Base-by-base conservation (phyloP, 768 basidiomycete species). In the Lactarius vividus region DNA sequence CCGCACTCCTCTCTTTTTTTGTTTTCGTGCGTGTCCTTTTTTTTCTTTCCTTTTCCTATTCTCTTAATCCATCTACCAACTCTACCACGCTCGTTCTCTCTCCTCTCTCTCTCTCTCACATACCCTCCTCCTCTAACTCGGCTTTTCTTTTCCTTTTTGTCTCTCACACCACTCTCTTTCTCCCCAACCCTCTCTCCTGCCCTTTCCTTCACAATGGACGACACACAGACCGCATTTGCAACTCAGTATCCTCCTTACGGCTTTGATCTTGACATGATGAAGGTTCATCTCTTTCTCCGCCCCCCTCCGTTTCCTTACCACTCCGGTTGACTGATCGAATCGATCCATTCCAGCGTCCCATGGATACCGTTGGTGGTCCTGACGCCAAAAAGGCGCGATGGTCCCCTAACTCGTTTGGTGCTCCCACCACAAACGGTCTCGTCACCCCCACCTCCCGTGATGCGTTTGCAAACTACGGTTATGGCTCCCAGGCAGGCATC, bases 261-360 rank as follows among this genome's bases (percentile, higher is more conserved):
- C 65, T 89, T 92, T 79, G 91, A 92, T 74, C 80, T 92, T 84
- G 91, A 93, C 78, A 92, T 93, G 91, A 92, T 92, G 90, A 93
- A 93, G 89, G 91, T 88, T 40, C 18, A 80, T 75, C 11, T 52
- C 10, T 37, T 35, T 37, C 29, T 61, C 56, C 20, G 58, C 5
- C n/a, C 66, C 31, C 49, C 61, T 40, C 40, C 57, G 49, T 57
- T 67, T 64, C 13, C 49, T 55, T 57, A 62, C 55, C 23, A 20
- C 62, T 28, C 20, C 20, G 29, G 13, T 8, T 28, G 7, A 18
- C 15, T 16, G 26, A 61, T 39, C 39, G 1, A 11, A 59, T 54
- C 53, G 39, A 60, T n/a, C 57, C 33, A 40, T 35, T 49, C 77
- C n/a, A 94, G 92, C 88, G 92, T 78, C 88, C 92, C 61, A 92